A percentile compares a stretch with the other conserved stretches of the same genome.
These are phyloP conservation scores for Symbiodinium natans DNA, from an alignment of 73 alveolate genomes.

Conservation along the genomic window DNA sequence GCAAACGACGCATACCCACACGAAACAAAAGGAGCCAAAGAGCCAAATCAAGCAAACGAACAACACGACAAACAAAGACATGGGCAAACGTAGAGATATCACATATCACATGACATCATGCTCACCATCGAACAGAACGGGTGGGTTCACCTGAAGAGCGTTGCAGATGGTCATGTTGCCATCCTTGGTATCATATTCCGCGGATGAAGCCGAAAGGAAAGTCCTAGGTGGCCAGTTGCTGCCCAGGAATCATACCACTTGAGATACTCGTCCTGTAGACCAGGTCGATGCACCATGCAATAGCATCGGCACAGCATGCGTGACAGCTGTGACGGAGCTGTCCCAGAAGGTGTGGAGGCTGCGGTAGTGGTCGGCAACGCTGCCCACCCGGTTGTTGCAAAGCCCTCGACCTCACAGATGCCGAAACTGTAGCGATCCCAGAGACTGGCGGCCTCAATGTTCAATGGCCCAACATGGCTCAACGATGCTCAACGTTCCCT, in stretches of 20 bases:
- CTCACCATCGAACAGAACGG: too few species aligned
- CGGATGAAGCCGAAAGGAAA: too few species aligned
- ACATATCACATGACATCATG: too few species aligned
- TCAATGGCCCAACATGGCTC: too few species aligned
- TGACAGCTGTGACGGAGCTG: too few species aligned
- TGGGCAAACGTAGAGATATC: too few species aligned
- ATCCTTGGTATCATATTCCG: background rate
- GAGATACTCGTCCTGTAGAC: background rate
- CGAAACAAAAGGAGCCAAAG: background rate
- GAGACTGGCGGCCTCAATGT: too few species aligned
- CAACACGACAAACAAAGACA: too few species aligned
- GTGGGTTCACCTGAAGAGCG: background rate
- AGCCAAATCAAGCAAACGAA: background rate
- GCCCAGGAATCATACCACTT: background rate
- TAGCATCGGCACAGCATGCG: too few species aligned
- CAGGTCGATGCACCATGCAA: too few species aligned
- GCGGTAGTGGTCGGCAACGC: slow-evolving; percentile 24
- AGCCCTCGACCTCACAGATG: background rate
- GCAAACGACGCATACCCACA: too few species aligned
- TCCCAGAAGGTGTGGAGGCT: background rate
- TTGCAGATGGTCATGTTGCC: slow-evolving; percentile 3
- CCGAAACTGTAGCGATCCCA: too few species aligned
- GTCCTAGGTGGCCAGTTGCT: background rate
- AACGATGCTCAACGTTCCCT: background rate
- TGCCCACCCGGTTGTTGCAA: slow-evolving; percentile 4